Percentiles rank a stretch among this genome's conserved stretches.
Conservation (phyloP, 768 basidiomycete species). For the Mycena vulgaris region DNA sequence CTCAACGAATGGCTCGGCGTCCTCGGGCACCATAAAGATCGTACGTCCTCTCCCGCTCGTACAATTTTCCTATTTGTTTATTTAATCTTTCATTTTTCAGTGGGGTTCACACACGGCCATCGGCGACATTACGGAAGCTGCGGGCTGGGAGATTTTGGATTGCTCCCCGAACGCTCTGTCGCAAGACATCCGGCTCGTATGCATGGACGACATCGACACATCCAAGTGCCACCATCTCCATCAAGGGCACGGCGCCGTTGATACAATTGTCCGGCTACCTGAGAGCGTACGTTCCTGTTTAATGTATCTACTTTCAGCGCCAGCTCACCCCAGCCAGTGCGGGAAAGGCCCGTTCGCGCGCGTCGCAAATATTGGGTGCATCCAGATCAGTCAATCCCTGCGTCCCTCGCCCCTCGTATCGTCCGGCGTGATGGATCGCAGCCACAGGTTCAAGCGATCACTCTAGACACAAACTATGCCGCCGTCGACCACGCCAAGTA, state of each 20-base stretch:
- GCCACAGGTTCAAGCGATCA: constrained; percentile 44
- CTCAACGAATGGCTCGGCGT: constrained; percentile 18
- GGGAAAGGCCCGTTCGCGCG: constrained; percentile 48
- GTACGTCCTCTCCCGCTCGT: neutral
- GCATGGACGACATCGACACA: constrained; percentile 9
- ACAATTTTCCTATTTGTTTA: neutral
- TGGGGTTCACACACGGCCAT: constrained; percentile 29
- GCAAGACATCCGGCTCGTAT: constrained; percentile 41
- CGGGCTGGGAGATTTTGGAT: constrained; percentile 34
- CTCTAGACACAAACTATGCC: constrained; percentile 48
- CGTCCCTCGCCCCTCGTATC: constrained; percentile 34
- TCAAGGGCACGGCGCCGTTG: constrained; percentile 42
- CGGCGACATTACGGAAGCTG: constrained; percentile 32
- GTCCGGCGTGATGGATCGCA: constrained; percentile 38
- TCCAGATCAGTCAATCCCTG: constrained; percentile 48
- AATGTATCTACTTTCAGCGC: neutral
- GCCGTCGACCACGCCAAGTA: constrained; percentile 37
- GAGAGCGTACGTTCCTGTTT: constrained; percentile 42
- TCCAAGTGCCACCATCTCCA: constrained; percentile 33
- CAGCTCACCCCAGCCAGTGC: constrained; percentile 26
- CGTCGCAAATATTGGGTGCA: constrained; percentile 45
- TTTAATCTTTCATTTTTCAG: neutral
- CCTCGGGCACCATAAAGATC: constrained; percentile 34
- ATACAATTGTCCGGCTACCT: constrained; percentile 53
- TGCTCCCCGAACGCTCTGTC: constrained; percentile 27